A percentile compares a stretch with the other conserved stretches of the same genome.
Conservation (phyloP, 176 grass and related monocot species). For the Olyra latifolia region DNA sequence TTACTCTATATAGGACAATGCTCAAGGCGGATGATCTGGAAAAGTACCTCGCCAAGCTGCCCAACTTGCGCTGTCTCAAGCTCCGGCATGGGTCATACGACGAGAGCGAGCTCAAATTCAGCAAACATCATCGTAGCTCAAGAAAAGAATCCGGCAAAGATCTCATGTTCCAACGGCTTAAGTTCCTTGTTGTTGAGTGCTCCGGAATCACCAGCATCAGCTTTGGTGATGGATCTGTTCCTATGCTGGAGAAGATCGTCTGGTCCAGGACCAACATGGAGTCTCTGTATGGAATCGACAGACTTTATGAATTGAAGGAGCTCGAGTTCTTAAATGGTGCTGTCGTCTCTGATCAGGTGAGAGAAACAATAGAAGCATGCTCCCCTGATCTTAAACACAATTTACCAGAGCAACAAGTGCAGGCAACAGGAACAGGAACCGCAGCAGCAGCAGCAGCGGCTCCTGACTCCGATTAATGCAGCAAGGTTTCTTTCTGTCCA, state of each 20-base stretch:
- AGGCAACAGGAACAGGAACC: background rate
- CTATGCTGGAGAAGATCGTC: background rate
- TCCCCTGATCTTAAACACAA: background rate
- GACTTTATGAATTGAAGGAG: background rate
- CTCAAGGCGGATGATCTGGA: background rate
- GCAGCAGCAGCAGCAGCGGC: background rate
- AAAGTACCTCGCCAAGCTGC: background rate
- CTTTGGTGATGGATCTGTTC: background rate
- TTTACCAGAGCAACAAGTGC: background rate
- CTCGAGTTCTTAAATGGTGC: background rate
- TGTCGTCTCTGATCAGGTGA: background rate
- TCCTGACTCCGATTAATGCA: too few species aligned
- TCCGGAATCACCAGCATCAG: background rate
- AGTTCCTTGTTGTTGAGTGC: background rate
- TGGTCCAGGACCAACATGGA: background rate
- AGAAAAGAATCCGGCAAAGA: too few species aligned
- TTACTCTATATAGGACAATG: background rate
- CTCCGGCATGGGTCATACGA: background rate
- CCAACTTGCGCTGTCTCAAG: background rate
- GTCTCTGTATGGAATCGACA: background rate
- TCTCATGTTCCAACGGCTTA: background rate
- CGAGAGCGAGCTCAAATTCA: background rate
- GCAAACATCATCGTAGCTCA: background rate
- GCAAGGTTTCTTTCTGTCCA: background rate
- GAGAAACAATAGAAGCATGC: background rate